Evolutionary conservation across 2,329 filamentous ascomycete species (phyloP), one percentile per base, ranked within the genome.

Genomic region (Colletotrichum endophyticum): DNA sequence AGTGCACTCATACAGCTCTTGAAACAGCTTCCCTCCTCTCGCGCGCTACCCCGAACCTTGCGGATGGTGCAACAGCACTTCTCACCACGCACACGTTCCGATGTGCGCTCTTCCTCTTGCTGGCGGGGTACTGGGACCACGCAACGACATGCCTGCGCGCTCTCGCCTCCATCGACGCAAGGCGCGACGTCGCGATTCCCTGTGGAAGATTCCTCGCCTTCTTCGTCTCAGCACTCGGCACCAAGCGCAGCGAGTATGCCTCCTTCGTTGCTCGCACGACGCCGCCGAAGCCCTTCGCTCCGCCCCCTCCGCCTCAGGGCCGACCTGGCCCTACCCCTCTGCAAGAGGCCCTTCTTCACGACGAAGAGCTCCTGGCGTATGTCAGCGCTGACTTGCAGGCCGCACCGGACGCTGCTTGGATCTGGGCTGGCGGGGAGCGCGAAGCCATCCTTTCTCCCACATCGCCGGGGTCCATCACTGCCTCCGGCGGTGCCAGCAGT

Each of bases 281-380:
- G 5, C 83, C 86, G 1, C 82, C 83, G 3, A 80, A 79, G 12
- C 83, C 81, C 59, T 85, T 79, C 57, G 83, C 75, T 56, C 81
- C 67, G 77, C 81, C 71, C 12, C 76, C 73, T 13, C 78, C 79
- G 0, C 78, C 80, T 5, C 83, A 79, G 57, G 76, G 66, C 22
- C 80, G 59, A 63, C 66, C 66, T 30, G 79, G 32, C 59, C 80
- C 75, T 66, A 81, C 75, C 61, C 79, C 67, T 70, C 79, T 80
- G 70, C 85, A 86, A 68, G 86, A 88, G 5, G 81, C 83, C 1
- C 80, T 90, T 22, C 66, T 87, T 62, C 88, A 89, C 5, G 96
- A 99, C 81, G 96, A 99, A 82, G 96, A 98, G 83, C 90, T 99
- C 79, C 87, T 99, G 32, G 95, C 93, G 0, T 98, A 98, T 80